These are phyloP conservation scores for Thymus quinquecostatus DNA, from an alignment of 257 asterid species.

Conservation along the genomic window DNA sequence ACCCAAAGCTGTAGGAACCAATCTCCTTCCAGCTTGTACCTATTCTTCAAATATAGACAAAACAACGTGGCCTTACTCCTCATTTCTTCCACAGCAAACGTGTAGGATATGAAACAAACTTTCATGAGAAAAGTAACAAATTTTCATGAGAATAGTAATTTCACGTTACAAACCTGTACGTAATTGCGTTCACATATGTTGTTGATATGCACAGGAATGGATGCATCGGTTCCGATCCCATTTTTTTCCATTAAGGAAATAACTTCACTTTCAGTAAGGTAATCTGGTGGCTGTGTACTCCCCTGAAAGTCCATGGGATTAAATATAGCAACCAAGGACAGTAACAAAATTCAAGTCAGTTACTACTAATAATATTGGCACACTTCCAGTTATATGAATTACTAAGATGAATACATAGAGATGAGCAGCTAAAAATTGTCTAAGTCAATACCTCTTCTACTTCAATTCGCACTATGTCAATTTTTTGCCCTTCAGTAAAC, in stretches of 20 bases:
- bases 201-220: constrained; percentile 89
- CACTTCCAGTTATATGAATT: constrained; percentile 27
- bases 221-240: constrained; percentile 96
- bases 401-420: background rate
- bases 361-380: constrained; percentile 3
- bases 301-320: constrained; percentile 57
- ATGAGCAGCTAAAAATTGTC: no score
- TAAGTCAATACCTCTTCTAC: constrained; percentile 68
- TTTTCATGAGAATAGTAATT: no score
- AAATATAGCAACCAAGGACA: constrained; percentile 19
- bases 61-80: constrained; percentile 2
- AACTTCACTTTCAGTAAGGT: constrained; percentile 86
- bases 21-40: constrained; percentile 88
- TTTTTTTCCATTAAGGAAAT: constrained; percentile 92
- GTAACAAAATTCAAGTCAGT: constrained; percentile 4
- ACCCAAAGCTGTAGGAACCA: constrained; percentile 88
- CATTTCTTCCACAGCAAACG: constrained; percentile 23
- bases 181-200: constrained; percentile 89
- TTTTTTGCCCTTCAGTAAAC: constrained; percentile 65
- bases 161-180: constrained; percentile 69
- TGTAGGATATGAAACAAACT: no score
- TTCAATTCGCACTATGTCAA: constrained; percentile 61
- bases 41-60: constrained; percentile 40
- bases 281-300: constrained; percentile 76
- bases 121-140: no score